Conservation (phyloP, 1,284 basidiomycete species). For the Tilletia walkeri region DNA sequence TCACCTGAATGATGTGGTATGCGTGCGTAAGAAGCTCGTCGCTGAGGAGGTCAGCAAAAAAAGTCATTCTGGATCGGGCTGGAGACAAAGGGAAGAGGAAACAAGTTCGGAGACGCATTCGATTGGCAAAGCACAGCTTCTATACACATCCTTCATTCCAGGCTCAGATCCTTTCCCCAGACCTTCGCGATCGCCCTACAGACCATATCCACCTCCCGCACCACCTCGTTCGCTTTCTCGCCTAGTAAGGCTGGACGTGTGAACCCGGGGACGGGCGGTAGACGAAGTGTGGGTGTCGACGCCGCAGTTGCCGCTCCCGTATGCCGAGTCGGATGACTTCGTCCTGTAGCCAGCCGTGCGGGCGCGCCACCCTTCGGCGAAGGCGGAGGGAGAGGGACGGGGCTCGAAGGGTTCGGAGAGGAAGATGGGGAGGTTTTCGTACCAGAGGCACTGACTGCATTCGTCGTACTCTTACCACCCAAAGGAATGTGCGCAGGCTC, state of each 20-base stretch:
- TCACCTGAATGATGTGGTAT: too few relatives aligned
- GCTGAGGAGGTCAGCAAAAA: neutral
- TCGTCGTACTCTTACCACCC: neutral
- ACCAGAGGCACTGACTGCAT: neutral
- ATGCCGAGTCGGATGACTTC: neutral
- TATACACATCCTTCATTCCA: neutral
- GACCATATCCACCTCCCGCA: neutral
- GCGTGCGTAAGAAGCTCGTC: too few relatives aligned
- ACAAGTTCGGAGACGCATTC: too few relatives aligned
- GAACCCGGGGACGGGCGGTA: neutral
- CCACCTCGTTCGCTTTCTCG: neutral
- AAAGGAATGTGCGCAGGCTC: neutral
- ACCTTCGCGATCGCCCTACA: constrained; percentile 6
- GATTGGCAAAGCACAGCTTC: neutral
- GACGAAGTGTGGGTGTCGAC: neutral
- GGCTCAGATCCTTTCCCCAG: neutral
- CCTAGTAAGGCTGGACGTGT: neutral
- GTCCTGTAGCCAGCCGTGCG: neutral
- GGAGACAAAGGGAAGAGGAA: neutral
- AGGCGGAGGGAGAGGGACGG: neutral
- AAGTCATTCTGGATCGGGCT: too few relatives aligned
- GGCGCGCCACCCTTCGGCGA: neutral
- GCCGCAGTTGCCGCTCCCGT: neutral
- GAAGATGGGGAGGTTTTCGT: neutral
- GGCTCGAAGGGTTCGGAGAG: neutral